A percentile compares a stretch with the other conserved stretches of the same genome.
These are phyloP conservation scores for Suillus luteus DNA, from an alignment of 768 basidiomycete species.

Conservation along the genomic window DNA sequence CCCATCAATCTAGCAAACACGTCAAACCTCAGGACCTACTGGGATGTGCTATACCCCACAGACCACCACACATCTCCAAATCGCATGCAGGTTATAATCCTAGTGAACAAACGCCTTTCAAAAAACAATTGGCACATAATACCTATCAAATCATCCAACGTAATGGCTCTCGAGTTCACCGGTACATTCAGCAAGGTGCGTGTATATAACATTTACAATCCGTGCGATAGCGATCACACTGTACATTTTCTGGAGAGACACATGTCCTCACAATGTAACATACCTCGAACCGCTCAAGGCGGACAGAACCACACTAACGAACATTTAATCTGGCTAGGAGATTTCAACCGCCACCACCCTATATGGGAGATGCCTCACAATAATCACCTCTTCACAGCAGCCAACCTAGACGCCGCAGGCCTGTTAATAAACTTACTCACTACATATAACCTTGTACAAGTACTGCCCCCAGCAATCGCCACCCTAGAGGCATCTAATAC, in stretches of 20 bases:
- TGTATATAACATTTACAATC: too few species aligned
- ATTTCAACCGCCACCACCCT: not conserved
- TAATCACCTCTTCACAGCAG: not conserved
- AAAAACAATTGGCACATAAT: too few species aligned
- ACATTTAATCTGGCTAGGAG: not conserved
- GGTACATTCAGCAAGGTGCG: too few species aligned
- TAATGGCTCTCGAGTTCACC: too few species aligned
- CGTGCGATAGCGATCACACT: too few species aligned
- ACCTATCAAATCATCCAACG: too few species aligned
- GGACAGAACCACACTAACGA: not conserved
- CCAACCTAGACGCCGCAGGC: not conserved
- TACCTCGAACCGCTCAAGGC: not conserved
- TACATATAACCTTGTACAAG: not conserved
- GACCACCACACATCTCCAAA: not conserved
- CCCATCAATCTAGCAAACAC: not conserved
- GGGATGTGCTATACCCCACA: not conserved
- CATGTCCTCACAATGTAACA: too few species aligned
- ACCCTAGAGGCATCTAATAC: not conserved
- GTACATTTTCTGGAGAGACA: too few species aligned
- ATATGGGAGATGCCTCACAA: not conserved
- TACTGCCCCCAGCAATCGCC: not conserved
- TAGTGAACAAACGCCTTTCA: too few species aligned
- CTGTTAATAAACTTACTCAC: not conserved
- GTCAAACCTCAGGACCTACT: accelerated
- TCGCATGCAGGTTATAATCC: not conserved